Evolutionary conservation across 768 basidiomycete genomes (phyloP).

Genomic region (Exidia glandulosa): DNA sequence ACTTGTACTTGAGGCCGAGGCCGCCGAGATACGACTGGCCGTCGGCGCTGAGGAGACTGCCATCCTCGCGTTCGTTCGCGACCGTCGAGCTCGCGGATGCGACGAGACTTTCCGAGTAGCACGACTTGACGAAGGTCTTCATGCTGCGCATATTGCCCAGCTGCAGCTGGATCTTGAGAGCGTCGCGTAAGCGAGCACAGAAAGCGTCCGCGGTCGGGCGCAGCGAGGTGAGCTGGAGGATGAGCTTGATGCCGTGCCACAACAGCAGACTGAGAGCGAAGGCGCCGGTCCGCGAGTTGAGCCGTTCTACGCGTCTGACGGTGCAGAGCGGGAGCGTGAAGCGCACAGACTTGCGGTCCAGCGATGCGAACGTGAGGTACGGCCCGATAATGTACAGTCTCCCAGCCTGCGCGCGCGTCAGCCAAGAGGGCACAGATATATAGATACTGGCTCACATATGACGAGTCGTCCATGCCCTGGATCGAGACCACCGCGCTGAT

Average conservation of each 20-base stretch:
- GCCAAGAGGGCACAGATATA: neutral
- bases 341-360: conserved; percentile 85
- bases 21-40: conserved; percentile 64
- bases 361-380: conserved; percentile 79
- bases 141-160: conserved; percentile 88
- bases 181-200: conserved; percentile 78
- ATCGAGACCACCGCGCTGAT: conserved; percentile 74
- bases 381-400: conserved; percentile 82
- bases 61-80: conserved; percentile 61
- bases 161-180: conserved; percentile 80
- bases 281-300: conserved; percentile 88
- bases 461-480: conserved; percentile 69
- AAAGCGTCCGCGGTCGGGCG: conserved; percentile 90
- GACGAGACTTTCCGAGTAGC: conserved; percentile 88
- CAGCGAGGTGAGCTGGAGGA: conserved; percentile 88
- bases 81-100: conserved; percentile 13
- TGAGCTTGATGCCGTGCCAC: conserved; percentile 90
- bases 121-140: conserved; percentile 81
- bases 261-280: conserved; percentile 88
- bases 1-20: conserved; percentile 73
- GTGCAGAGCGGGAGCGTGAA: conserved; percentile 89
- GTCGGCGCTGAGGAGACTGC: conserved; percentile 34
- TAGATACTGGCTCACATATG: conserved; percentile 54
- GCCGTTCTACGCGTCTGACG: conserved; percentile 83
- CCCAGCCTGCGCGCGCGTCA: conserved; percentile 76